These are phyloP conservation scores for Kurtzmaniella fragi DNA, from an alignment of 805 yeast species.

Conservation along the genomic window DNA sequence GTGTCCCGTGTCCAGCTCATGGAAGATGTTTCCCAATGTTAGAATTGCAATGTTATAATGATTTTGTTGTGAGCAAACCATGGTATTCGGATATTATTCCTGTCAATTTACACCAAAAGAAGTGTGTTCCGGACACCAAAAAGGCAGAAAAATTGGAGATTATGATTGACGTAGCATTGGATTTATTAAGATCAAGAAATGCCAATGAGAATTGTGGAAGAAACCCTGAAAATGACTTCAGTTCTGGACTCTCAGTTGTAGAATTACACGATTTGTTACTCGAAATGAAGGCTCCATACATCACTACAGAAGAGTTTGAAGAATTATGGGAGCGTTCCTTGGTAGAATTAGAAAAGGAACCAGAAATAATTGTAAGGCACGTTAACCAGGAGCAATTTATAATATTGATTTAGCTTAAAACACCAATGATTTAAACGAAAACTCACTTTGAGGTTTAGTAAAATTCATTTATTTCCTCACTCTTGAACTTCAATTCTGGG, in stretches of 20 bases:
- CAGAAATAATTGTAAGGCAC: conserved; percentile 76
- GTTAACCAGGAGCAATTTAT: conserved; percentile 29
- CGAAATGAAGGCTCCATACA: conserved; percentile 41
- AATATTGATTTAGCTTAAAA: neutral
- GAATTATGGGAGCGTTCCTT: conserved; percentile 69
- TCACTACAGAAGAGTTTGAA: conserved; percentile 61
- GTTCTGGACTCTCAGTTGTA: conserved; percentile 45
- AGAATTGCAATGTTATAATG: conserved; percentile 65
- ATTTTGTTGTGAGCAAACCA: conserved; percentile 47
- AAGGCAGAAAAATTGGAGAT: conserved; percentile 63
- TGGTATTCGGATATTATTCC: conserved; percentile 54
- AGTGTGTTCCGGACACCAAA: conserved; percentile 70
- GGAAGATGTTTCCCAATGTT: conserved; percentile 66
- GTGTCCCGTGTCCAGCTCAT: conserved; percentile 77
- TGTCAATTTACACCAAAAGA: conserved; percentile 35
- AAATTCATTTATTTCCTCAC: neutral
- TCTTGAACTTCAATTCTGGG: too few species aligned
- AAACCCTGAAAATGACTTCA: conserved; percentile 32
- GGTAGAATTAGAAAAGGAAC: conserved; percentile 56
- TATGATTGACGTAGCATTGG: conserved; percentile 62
- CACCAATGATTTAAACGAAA: neutral
- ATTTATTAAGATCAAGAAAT: conserved; percentile 59
- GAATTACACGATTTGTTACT: conserved; percentile 52
- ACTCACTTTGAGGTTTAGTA: neutral
- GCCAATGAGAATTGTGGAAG: conserved; percentile 62